Evolutionary conservation across 2,329 filamentous ascomycete genomes (phyloP), one percentile per base, ranked within the genome.

Genomic region (Exophiala viscosa): DNA sequence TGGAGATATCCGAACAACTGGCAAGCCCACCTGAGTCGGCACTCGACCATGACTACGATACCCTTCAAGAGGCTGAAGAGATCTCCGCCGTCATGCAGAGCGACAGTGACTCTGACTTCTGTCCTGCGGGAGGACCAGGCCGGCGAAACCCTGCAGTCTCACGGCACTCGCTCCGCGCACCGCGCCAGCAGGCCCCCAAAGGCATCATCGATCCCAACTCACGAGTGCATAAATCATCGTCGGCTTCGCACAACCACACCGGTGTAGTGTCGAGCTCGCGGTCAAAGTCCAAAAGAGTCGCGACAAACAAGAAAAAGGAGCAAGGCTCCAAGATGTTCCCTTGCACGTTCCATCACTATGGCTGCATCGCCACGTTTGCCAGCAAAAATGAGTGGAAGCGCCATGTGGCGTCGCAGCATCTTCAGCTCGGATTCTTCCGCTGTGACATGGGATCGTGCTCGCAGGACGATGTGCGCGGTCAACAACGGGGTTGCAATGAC

Each of bases 321-420:
- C 38, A 40, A 5, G 44, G 23, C 13, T 14, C 47, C 42, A 59
- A 59, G 45, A 78, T 82, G 0, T 93, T 92, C 64, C 76, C 78
- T 18, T 97, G 92, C 68, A 83, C 89, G 51, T 90, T 96, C 67
- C 75, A 81, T 28, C 84, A 82, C 50, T 93, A 90, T 51, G 87
- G 86, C 32, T 97, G 92, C 71, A 60, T 57, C 1, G 81, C 83
- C 2, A 83, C 78, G 0, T 96, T 96, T 65, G 78, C 80, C 2
- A 85, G 80, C 61, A 96, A 95, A 73, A 96, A 96, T 66, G 91
- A 96, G 68, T 96, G 92, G 92, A 96, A 96, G 69, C 83, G 92
- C 0, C 92, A 97, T 66, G 83, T 92, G 63, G 74, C 77, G 31
- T 87, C 86, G 0, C 87, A 95, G 65, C 92, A 97, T 65, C 75